Evolutionary conservation across 83 land plant genomes (phyloP).

Genomic region (Diphasiastrum complanatum): DNA sequence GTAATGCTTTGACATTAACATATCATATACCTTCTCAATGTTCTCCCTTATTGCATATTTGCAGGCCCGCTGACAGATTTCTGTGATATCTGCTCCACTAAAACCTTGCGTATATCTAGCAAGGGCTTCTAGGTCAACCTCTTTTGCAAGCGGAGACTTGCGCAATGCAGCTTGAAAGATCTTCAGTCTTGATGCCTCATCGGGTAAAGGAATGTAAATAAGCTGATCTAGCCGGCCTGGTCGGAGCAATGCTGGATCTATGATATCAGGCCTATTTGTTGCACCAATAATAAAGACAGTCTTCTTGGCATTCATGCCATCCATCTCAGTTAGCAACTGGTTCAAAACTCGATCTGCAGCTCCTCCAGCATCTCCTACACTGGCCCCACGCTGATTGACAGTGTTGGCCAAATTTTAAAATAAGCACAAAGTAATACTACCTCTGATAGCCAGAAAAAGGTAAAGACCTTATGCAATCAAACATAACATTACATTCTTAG

Average conservation of each 20-base stretch:
- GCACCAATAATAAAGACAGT: not conserved
- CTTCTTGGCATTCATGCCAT: no score
- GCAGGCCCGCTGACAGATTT: no score
- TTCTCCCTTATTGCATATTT: no score
- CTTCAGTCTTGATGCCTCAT: constrained; percentile 4
- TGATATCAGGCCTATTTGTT: not conserved
- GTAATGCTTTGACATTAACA: not conserved
- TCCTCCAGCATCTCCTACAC: not conserved
- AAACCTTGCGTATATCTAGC: not conserved
- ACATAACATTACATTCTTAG: no score
- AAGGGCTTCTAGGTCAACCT: not conserved
- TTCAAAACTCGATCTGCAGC: not conserved
- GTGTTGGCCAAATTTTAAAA: no score
- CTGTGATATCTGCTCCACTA: no score
- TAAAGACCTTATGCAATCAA: no score
- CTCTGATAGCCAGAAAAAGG: no score
- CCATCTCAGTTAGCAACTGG: not conserved
- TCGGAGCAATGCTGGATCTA: not conserved
- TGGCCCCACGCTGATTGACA: not conserved
- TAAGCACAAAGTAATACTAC: no score
- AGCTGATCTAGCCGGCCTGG: constrained; percentile 6
- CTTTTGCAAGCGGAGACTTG: not conserved
- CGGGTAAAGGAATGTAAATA: constrained; percentile 16
- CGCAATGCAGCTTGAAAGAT: not conserved
- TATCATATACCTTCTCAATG: no score